Evolutionary conservation across 352 stramenopile species (phyloP), one percentile per base, ranked within the genome.

Genomic region (Phytopythium vexans): DNA sequence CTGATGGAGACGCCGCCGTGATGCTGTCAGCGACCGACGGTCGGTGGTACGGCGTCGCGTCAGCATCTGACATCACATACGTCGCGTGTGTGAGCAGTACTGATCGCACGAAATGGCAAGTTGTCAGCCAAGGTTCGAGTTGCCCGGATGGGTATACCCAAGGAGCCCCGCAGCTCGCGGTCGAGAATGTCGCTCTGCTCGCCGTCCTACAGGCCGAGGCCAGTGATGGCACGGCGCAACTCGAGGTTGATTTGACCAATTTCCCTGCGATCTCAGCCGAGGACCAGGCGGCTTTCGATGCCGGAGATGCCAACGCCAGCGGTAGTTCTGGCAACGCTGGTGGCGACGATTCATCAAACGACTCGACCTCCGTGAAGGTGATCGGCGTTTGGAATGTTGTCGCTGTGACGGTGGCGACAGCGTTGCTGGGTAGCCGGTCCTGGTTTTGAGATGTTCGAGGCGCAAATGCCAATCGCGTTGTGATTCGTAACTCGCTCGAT

Each of bases 41-140:
- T 10, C 64, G 72, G 11, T 88, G 77, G 77, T 82, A 80, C 52
- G 74, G 77, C 41, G 68, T 78, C 4, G 37, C 45, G 0, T 65
- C 74, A 45, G 58, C 66, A 40, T 66, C 68, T 1, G 64, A 56
- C n/a, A 86, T 82, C 49, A 50, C 45, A 32, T 64, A 70, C 48
- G 62, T 77, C n/a, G 77, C 77, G n/a, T 88, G 77, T 38, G 77
- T 84, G 15, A 77, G 68, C n/a, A 65, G 53, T 7, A 79, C 51
- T 49, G 69, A 76, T 44, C 77, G 74, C 38, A 65, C 55, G 14
- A 52, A 46, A 27, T 88, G 77, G 77, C 58, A 65, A 42, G 61
- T 86, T 16, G 77, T 82, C n/a, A 21, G 39, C 8, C 69, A 81
- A 45, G 70, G 74, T 41, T 69, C 70, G 7, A 68, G 54, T 40